These are phyloP conservation scores for Artemisia argyi DNA, from an alignment of 129 eudicot species.

Conservation along the genomic window DNA sequence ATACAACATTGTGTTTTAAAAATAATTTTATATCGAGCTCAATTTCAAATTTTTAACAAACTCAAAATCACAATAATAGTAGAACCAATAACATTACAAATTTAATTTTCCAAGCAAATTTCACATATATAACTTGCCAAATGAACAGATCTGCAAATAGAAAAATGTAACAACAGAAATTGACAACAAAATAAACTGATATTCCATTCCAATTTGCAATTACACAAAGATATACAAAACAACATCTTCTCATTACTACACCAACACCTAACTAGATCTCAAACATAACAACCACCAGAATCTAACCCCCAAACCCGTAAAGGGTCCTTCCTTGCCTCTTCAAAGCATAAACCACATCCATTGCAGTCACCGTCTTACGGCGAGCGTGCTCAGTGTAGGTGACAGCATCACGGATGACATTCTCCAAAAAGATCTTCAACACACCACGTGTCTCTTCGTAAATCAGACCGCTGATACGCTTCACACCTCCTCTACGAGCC, in stretches of 20 bases:
- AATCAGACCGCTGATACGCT: slow-evolving; percentile 20
- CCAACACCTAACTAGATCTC: too few relatives aligned
- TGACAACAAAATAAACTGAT: not conserved
- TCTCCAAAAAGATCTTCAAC: slow-evolving; percentile 8
- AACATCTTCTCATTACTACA: too few relatives aligned
- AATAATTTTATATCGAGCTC: too few relatives aligned
- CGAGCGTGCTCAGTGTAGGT: slow-evolving; percentile 21
- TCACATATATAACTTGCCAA: not conserved
- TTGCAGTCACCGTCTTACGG: slow-evolving; percentile 12
- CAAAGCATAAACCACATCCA: slow-evolving; percentile 16
- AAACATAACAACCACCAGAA: too few relatives aligned
- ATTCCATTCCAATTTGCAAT: too few relatives aligned
- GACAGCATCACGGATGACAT: slow-evolving; percentile 14
- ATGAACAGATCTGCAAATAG: not conserved
- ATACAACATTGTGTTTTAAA: too few relatives aligned
- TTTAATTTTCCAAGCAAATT: too few relatives aligned
- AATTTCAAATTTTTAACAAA: too few relatives aligned
- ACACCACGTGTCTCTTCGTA: slow-evolving; percentile 13
- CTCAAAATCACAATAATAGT: too few relatives aligned
- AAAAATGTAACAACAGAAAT: not conserved
- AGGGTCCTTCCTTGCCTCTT: slow-evolving; percentile 18
- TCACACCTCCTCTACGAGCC: slow-evolving; percentile 16
- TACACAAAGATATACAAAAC: too few relatives aligned
- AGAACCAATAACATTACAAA: too few relatives aligned
- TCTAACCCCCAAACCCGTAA: slow-evolving; percentile 15